A percentile compares a stretch with the other conserved stretches of the same genome.
These are phyloP conservation scores for Monosporascus sp. DNA, from an alignment of 2,329 filamentous ascomycete species.

Conservation along the genomic window DNA sequence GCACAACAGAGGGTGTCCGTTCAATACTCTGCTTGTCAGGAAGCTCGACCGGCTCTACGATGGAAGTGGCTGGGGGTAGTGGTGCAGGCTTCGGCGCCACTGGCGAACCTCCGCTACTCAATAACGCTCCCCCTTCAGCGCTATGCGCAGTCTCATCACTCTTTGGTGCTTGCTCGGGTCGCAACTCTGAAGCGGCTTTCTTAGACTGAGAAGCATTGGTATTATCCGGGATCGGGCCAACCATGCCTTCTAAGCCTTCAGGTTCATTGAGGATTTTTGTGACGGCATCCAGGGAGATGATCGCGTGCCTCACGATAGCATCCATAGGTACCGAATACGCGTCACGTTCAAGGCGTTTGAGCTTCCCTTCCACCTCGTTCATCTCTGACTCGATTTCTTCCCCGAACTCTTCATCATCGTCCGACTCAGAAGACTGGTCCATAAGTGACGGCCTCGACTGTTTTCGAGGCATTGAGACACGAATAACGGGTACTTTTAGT, in stretches of 20 bases:
- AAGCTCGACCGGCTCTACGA: neutral
- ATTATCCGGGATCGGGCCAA: constrained; percentile 36
- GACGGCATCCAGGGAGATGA: constrained; percentile 44
- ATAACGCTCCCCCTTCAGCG: neutral
- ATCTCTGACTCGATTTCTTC: constrained; percentile 52
- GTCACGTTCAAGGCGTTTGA: constrained; percentile 40
- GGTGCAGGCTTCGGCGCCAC: neutral
- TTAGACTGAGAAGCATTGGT: constrained; percentile 17
- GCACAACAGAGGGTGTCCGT: constrained; percentile 8
- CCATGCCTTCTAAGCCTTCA: constrained; percentile 37
- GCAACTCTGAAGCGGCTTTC: constrained; percentile 11
- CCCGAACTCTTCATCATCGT: constrained; percentile 55
- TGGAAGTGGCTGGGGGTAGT: neutral
- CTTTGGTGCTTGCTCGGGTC: constrained; percentile 15
- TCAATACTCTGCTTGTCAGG: constrained; percentile 21
- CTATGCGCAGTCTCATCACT: constrained; percentile 1
- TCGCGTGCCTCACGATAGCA: constrained; percentile 41
- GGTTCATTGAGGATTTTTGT: constrained; percentile 40
- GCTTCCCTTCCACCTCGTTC: constrained; percentile 42
- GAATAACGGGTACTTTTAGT: constrained; percentile 23
- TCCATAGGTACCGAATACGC: constrained; percentile 34
- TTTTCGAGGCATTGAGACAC: constrained; percentile 36
- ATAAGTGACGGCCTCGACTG: constrained; percentile 23
- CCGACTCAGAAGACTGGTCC: constrained; percentile 45
- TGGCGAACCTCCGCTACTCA: neutral